Evolutionary conservation across 495 filamentous ascomycete species (phyloP), one percentile per base, ranked within the genome.

Genomic region (Daldinia vernicosa): DNA sequence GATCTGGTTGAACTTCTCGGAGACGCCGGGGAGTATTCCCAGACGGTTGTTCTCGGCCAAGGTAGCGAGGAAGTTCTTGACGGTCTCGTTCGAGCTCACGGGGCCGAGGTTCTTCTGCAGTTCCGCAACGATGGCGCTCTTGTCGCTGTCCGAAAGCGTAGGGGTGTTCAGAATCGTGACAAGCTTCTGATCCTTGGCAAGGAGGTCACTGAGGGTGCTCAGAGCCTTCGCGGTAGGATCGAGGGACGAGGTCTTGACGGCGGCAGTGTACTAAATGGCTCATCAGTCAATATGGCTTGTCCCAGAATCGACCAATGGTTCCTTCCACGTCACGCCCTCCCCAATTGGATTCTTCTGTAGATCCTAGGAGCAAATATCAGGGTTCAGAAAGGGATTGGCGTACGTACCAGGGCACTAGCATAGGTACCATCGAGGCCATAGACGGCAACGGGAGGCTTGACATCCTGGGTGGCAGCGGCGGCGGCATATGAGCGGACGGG

Each of bases 391-490:
- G 64, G 82, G 30, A 58, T 60, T 52, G 35, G 55, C 89, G 80
- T 93, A 99, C 89, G 80, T 93, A 99, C 95, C 89, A 99, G 86
- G 85, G 95, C 95, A 86, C 89, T 92, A 77, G 95, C 96, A 85
- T 99, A 99, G 77, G 95, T 98, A 76, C 95, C 95, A 81, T 98
- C 95, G 83, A 99, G 85, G 68, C 95, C 95, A 83, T 92, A 99
- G 70, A 99, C 86, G 61, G 94, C 88, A 78, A 98, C 86, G 59
- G 95, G 95, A 69, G 94, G 89, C 85, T 92, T 94, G 77, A 89
- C 83, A 53, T 89, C 87, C 76, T 89, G 86, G 60, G 75, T 66
- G 61, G 82, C 75, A 77, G 86, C 81, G 67, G 92, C 85, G 63
- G 87, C 84, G 80, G 95, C 94, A 83, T 93, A 98, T 79, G 85